Base-by-base conservation (phyloP, 305 asterid species). In the Fraxinus velutina region DNA sequence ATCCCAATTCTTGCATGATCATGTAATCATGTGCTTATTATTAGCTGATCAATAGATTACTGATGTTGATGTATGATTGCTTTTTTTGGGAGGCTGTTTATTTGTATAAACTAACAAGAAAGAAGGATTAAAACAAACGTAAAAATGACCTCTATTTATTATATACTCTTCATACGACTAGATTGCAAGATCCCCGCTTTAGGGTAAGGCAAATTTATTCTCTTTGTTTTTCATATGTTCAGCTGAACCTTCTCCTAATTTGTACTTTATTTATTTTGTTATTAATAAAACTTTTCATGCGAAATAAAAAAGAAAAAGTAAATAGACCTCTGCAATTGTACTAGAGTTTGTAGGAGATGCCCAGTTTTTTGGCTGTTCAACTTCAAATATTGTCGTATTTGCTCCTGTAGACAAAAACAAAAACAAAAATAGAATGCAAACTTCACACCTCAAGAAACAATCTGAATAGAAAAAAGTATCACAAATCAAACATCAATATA, bases 341-440 rank as follows among this genome's bases (percentile, higher is more conserved):
- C 86, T 86, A 71, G 95, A 91, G 89, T 85, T 86, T 24, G 93
- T 88, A 88, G 93, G 89, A 86, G 97, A 88, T 88, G 92, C 82
- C 97, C 95, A 88, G 88, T 91, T 90, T 87, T 89, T 92, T 77
- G 91, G 86, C 86, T 88, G 92, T 90, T 93, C 97, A 88, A 83
- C 95, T 88, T 92, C 98, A 88, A 85, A 83, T 55, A 77, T 87
- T 85, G 96, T 85, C 93, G 87, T 88, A 90, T 88, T 92, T 84
- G 85, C 84, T 77, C 89, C 98, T 92, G 91, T 44, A 39, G 81
- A 84, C 89, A 88, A 19, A 85, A 71, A 86, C 17, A 39, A 39
- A 39, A 39, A 37, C 44, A 8, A 39, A 39, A 39, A 39, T 9
- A 80, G 77, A 83, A 80, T 29, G 57, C 84, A 75, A 80, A 80